Conservation (phyloP, 2,329 filamentous ascomycete genomes). For the Neopestalotiopsis sp. region DNA sequence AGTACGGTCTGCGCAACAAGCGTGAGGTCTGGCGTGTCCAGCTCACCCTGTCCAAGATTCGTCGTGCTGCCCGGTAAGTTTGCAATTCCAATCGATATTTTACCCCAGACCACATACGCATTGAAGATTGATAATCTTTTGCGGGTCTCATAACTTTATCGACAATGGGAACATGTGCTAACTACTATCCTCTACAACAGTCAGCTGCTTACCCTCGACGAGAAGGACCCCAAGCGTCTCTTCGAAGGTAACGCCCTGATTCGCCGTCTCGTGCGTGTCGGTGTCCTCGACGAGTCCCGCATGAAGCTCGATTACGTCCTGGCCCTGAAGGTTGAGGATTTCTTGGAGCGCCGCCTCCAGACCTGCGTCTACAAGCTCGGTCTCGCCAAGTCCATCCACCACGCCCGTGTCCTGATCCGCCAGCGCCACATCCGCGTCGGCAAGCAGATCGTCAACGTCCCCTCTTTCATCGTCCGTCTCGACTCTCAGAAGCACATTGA, state of each 20-base stretch:
- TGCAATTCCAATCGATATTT: background rate
- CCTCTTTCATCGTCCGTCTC: conserved; percentile 98
- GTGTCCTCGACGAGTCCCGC: conserved; percentile 99
- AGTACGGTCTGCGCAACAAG: conserved; percentile 99
- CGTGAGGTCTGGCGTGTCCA: conserved; percentile 99
- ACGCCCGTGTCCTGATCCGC: conserved; percentile 99
- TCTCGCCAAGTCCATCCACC: conserved; percentile 99
- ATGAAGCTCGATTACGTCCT: conserved; percentile 99
- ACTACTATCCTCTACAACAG: conserved; percentile 51
- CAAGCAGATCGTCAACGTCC: conserved; percentile 99
- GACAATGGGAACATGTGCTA: conserved; percentile 14
- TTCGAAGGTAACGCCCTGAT: conserved; percentile 99
- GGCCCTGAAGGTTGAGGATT: conserved; percentile 98
- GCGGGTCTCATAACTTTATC: background rate
- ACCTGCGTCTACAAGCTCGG: conserved; percentile 99
- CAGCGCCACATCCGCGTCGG: conserved; percentile 99
- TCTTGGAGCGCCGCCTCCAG: conserved; percentile 99
- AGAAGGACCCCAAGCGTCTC: conserved; percentile 99
- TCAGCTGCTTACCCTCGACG: conserved; percentile 99
- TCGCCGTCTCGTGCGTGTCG: conserved; percentile 98
- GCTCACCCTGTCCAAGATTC: conserved; percentile 99
- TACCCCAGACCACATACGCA: background rate
- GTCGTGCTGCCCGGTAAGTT: conserved; percentile 98
- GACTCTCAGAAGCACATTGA: conserved; percentile 99
- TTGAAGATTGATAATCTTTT: background rate